Evolutionary conservation across 768 basidiomycete species (phyloP).

Genomic region (Cubamyces sp.): DNA sequence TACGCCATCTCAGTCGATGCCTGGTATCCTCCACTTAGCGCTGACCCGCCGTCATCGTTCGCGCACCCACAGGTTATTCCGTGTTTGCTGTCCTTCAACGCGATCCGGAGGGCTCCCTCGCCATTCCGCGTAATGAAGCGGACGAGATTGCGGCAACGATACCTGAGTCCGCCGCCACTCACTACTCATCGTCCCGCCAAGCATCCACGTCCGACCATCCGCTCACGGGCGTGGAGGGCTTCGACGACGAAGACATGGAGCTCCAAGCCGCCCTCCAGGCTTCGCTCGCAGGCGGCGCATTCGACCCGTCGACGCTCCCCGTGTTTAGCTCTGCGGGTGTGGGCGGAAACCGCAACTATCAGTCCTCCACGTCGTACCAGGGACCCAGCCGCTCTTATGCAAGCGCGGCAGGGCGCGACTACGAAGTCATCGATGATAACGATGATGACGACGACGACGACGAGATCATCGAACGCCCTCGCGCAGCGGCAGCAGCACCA

Average conservation of each 20-base stretch:
- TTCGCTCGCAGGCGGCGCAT: constrained; percentile 52
- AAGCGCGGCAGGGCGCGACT: constrained; percentile 18
- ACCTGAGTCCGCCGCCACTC: constrained; percentile 44
- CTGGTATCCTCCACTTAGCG: constrained; percentile 10
- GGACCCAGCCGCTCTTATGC: not conserved
- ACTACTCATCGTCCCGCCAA: constrained; percentile 11
- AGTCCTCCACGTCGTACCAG: not conserved
- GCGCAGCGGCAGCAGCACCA: constrained; percentile 12
- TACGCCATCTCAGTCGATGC: constrained; percentile 33
- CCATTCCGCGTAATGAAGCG: constrained; percentile 66
- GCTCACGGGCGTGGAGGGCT: constrained; percentile 37
- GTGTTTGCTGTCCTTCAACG: constrained; percentile 75
- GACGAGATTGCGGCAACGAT: constrained; percentile 73
- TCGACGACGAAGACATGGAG: constrained; percentile 87
- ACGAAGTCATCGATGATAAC: constrained; percentile 19
- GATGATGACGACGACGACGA: constrained; percentile 29
- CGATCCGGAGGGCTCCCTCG: constrained; percentile 55
- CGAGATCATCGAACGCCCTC: constrained; percentile 22
- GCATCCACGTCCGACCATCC: constrained; percentile 18
- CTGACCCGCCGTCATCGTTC: not conserved
- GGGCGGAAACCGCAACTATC: not conserved
- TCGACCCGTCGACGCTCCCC: constrained; percentile 8
- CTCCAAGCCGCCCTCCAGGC: constrained; percentile 88
- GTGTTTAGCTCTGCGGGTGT: not conserved
- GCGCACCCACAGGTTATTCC: constrained; percentile 63